A percentile compares a stretch with the other conserved stretches of the same genome.
phyloP scores from a whole-genome alignment of 495 filamentous ascomycete species.

The Xylaria sp. region DNA sequence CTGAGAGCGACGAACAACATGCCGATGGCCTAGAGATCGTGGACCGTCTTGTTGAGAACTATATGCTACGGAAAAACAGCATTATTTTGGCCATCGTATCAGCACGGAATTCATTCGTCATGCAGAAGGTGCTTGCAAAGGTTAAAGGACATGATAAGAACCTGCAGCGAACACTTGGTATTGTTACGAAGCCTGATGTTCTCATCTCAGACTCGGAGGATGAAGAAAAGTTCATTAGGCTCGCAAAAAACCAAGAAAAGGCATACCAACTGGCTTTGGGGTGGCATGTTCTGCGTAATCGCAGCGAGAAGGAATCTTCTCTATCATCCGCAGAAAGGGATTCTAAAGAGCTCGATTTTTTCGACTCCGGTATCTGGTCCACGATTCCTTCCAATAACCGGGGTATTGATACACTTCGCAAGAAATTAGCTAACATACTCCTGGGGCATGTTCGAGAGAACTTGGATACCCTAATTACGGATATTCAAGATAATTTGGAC shows the following conservation, averaged over 20 bases:
- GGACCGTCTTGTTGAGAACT: slow-evolving; percentile 58
- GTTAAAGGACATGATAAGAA: slow-evolving; percentile 52
- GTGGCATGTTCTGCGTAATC: slow-evolving; percentile 74
- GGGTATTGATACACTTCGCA: slow-evolving; percentile 41
- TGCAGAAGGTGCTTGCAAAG: slow-evolving; percentile 56
- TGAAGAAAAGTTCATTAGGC: slow-evolving; percentile 53
- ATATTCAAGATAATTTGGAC: slow-evolving; percentile 28
- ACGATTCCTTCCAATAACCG: slow-evolving; percentile 33
- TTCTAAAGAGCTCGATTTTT: slow-evolving; percentile 48
- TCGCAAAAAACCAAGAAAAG: slow-evolving; percentile 62
- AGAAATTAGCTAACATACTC: slow-evolving; percentile 43
- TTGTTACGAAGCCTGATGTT: slow-evolving; percentile 65
- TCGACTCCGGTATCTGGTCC: slow-evolving; percentile 49
- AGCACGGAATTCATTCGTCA: slow-evolving; percentile 57
- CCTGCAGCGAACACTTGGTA: slow-evolving; percentile 60
- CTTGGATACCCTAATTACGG: slow-evolving; percentile 37
- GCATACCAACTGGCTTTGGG: slow-evolving; percentile 56
- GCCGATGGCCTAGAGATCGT: slow-evolving; percentile 56
- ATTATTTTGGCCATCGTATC: slow-evolving; percentile 66
- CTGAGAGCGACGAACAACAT: slow-evolving; percentile 50
- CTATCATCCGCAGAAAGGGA: slow-evolving; percentile 42
- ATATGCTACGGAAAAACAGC: slow-evolving; percentile 63
- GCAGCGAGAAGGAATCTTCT: slow-evolving; percentile 50
- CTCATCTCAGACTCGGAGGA: slow-evolving; percentile 46
- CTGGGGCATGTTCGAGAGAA: slow-evolving; percentile 38